Base-by-base conservation (phyloP, 371 early-diverging fungal genomes). In the Rhizopus microsporus region DNA sequence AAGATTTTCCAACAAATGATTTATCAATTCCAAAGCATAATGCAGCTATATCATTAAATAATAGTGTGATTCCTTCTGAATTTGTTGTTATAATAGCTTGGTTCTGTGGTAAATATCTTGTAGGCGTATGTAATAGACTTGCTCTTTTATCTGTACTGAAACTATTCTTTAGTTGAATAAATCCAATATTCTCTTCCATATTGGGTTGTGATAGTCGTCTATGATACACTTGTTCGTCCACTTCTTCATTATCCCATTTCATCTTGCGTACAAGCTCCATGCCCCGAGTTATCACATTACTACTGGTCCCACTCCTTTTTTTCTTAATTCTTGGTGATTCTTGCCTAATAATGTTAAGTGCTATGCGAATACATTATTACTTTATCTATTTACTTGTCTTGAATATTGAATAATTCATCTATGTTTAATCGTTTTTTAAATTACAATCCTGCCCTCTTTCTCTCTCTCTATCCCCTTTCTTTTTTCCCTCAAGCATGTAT, bases 81-180 rank as follows among this genome's bases (percentile, higher is more conserved):
- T 79, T 70, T 0, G 84, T 83, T 0, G 85, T 82, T 10, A 82
- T 67, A 51, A 81, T 75, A n/a, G 81, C 78, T 58, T 85, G 80
- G 38, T 71, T 81, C 56, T 77, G 78, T 2, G 83, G 83, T 2
- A 74, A 59, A 29, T 80, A 82, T 30, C 85, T 63, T 1, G 76
- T 72, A 0, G 85, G 78, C 30, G 79, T 68, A 47, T 83, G 81
- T 16, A 84, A 42, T 33, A 59, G 32, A 40, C 59, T 59, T 23
- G 47, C 50, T 23, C 60, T 37, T 17, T 54, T 61, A 33, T 60
- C 50, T 31, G 60, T 49, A 17, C 61, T 61, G 50, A 51, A 55
- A 38, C 61, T 55, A 17, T 55, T 40, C 34, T 48, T 42, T 33
- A 37, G 44, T 15, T 46, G 23, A 3, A 39, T 17, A 7, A 42